Base-by-base conservation (phyloP, 2,329 filamentous ascomycete genomes). In the Aspergillus neoniger region DNA sequence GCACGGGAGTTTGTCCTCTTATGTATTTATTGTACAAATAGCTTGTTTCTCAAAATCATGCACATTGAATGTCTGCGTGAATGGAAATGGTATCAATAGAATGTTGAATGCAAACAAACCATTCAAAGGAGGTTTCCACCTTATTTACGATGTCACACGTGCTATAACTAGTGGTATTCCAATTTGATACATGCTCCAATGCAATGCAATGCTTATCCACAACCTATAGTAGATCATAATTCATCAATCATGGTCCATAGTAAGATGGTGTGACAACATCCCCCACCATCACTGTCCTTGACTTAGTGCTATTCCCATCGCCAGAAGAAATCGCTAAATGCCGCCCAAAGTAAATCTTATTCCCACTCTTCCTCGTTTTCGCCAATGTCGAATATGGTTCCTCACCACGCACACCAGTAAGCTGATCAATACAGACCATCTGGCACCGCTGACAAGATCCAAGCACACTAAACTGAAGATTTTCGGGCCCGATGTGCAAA, bases 351-450 rank as follows among this genome's bases (percentile, higher is more conserved):
- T 90, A 90, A 2, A 97, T 89, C 76, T 92, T 92, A 1, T 92
- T 91, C 55, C 91, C 87, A 64, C 91, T 87, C 59, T 91, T 86
- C 67, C 95, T 85, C 10, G 91, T 96, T 80, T 96, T 96, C 1
- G 91, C 89, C 60, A 99, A 79, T 0, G 92, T 97, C 3, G 90
- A 85, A 71, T 95, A 96, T 0, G 95, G 95, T 74, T 98, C 95
- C 64, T 92, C 87, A 64, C 88, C 86, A 73, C 87, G 90, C 64
- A 87, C 83, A 0, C 88, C 92, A 12, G 89, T 96, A 50, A 87
- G 81, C 74, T 97, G 95, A 70, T 99, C 88, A 49, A 98, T 86
- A 72, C 94, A 97, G 9, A 99, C 89, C 93, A 99, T 98, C 74
- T 96, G 92, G 69, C 95, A 99, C 61, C 95, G 82, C 62, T 92